phyloP scores from a whole-genome alignment of 2,329 filamentous ascomycete species.

The Cytospora schulzeri region DNA sequence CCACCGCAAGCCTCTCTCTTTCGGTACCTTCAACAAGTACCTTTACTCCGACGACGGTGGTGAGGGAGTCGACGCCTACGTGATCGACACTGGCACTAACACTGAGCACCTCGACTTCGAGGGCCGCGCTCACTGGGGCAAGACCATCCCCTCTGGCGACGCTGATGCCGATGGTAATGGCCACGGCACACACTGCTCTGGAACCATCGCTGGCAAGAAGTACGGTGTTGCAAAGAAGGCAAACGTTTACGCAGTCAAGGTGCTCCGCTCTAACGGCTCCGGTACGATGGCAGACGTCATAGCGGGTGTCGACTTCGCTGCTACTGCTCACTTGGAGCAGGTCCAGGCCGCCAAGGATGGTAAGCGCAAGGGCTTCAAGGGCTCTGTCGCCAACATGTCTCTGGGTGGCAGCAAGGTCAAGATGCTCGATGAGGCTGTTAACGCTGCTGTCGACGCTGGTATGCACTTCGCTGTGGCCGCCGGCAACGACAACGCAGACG shows the following conservation, averaged over 20 bases:
- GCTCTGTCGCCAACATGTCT: slow-evolving; percentile 98
- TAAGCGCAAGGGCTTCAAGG: slow-evolving; percentile 97
- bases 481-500: slow-evolving; percentile 98
- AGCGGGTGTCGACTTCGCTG: slow-evolving; percentile 96
- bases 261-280: slow-evolving; percentile 93
- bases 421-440: slow-evolving; percentile 87
- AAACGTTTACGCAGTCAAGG: slow-evolving; percentile 95
- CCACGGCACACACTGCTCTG: slow-evolving; percentile 98
- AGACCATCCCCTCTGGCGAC: slow-evolving; percentile 87
- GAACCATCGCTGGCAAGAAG: slow-evolving; percentile 96
- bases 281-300: slow-evolving; percentile 99
- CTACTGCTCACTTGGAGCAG: slow-evolving; percentile 74
- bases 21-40: slow-evolving; percentile 98
- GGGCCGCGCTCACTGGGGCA: slow-evolving; percentile 93
- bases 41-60: slow-evolving; percentile 86
- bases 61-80: slow-evolving; percentile 97
- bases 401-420: slow-evolving; percentile 96
- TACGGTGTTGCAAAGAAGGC: slow-evolving; percentile 99
- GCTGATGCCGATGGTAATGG: slow-evolving; percentile 93
- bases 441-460: slow-evolving; percentile 88
- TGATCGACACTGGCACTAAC: slow-evolving; percentile 98
- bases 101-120: slow-evolving; percentile 93
- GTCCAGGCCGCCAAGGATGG: slow-evolving; percentile 79
- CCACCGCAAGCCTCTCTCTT: slow-evolving; percentile 83
- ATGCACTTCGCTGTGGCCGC: slow-evolving; percentile 98